Evolutionary conservation across 257 asterid species (phyloP), one percentile per base, ranked within the genome.

Genomic region (Lycium ferocissimum): DNA sequence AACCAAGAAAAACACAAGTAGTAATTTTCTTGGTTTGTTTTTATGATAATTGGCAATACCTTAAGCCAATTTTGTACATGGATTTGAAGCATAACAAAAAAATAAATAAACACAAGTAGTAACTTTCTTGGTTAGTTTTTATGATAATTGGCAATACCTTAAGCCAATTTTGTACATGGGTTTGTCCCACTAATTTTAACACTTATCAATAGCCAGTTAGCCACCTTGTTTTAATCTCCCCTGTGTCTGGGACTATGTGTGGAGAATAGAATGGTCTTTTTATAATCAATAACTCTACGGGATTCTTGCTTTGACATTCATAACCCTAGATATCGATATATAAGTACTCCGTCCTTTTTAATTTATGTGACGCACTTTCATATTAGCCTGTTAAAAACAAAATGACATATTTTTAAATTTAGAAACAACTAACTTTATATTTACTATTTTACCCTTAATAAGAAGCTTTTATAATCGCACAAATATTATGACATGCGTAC

Each of bases 51-150:
- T 70, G 78, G 78, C 78, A 38, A 3, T 22, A 70, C 78, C 7
- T 70, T 70, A 38, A 37, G 78, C 78, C 53, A 70, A 38, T 70
- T 38, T 38, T 38, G 78, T 70, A n/a, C n/a, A n/a, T n/a, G n/a
- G n/a, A n/a, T n/a, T n/a, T n/a, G n/a, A n/a, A n/a, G n/a, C n/a
- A n/a, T n/a, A n/a, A n/a, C n/a, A n/a, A n/a, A n/a, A n/a, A n/a
- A n/a, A n/a, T n/a, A n/a, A n/a, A n/a, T n/a, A n/a, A n/a, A n/a
- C n/a, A n/a, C n/a, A n/a, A n/a, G n/a, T n/a, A n/a, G n/a, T n/a
- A n/a, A n/a, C n/a, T 66, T 69, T 67, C 51, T 69, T 69, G 51
- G 22, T 37, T 70, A 14, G 26, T 38, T 5, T 38, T 38, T 70
- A 38, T 70, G 26, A 53, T 38, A 69, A 69, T 69, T 69, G 78